phyloP scores from a whole-genome alignment of 2,329 filamentous ascomycete species.

The Amauroascus verrucosus region DNA sequence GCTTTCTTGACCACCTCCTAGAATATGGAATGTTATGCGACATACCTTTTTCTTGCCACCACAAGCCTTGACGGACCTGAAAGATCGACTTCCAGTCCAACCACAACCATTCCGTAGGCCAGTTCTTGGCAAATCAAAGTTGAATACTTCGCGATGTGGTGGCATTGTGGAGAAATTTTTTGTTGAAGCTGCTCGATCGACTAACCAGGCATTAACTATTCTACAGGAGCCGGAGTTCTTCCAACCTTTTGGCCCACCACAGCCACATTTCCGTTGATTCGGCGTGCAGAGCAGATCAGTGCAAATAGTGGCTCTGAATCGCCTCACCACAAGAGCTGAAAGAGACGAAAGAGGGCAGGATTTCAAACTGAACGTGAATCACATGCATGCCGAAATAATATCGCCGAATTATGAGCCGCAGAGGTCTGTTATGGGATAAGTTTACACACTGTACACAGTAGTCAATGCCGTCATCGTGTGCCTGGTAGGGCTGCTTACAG shows the following conservation, averaged over 20 bases:
- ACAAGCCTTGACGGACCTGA: slow-evolving; percentile 5
- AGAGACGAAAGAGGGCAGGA: not conserved
- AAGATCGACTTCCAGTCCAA: slow-evolving; percentile 6
- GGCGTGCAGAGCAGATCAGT: not conserved
- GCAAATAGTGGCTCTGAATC: not conserved
- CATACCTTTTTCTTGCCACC: not conserved
- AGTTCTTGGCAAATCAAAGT: not conserved
- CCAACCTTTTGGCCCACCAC: not conserved
- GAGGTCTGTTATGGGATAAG: not conserved
- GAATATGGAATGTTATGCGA: not conserved
- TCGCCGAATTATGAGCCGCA: not conserved
- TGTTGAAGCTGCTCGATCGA: not conserved
- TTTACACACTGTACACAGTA: not conserved
- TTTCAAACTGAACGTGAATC: not conserved
- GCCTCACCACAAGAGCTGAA: not conserved
- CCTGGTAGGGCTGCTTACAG: not conserved
- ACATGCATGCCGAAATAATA: not conserved
- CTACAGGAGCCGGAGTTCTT: not conserved
- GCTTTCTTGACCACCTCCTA: too few relatives aligned
- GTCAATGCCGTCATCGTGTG: slow-evolving; percentile 9
- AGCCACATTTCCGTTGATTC: not conserved
- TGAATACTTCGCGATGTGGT: not conserved
- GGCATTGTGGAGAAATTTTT: not conserved
- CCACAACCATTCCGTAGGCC: not conserved
- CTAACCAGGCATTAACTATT: not conserved